Evolutionary conservation across 148 eudicot species (phyloP).

Genomic region (Chenopodium berlandieri): DNA sequence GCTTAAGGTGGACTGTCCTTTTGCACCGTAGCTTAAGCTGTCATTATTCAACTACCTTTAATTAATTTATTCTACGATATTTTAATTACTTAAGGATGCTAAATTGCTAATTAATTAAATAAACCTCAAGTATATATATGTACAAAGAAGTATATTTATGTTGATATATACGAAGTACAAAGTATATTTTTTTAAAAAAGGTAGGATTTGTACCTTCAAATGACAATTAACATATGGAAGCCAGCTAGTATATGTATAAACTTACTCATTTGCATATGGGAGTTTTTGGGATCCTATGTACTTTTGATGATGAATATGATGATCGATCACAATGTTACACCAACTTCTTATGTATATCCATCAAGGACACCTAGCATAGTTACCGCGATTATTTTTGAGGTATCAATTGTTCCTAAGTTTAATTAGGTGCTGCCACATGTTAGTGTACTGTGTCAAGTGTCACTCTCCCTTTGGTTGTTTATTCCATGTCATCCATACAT

Average conservation of each 20-base stretch:
- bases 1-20: not conserved
- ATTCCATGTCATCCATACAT: no score
- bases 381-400: no score
- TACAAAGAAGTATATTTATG: not conserved
- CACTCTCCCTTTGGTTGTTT: no score
- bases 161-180: not conserved
- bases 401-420: no score
- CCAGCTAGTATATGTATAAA: not conserved
- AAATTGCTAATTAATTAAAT: not conserved
- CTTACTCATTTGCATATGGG: not conserved
- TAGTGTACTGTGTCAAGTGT: no score
- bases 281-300: not conserved
- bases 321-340: no score
- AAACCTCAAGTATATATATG: not conserved
- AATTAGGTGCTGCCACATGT: no score
- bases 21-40: constrained; percentile 12
- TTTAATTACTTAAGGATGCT: not conserved
- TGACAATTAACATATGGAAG: not conserved
- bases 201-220: not conserved
- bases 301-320: no score
- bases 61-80: not conserved
- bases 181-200: not conserved
- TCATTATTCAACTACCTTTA: constrained; percentile 16
- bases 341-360: not conserved
- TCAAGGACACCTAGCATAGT: not conserved